Base-by-base conservation (phyloP, 345 rosid species). In the Dimocarpus longan region DNA sequence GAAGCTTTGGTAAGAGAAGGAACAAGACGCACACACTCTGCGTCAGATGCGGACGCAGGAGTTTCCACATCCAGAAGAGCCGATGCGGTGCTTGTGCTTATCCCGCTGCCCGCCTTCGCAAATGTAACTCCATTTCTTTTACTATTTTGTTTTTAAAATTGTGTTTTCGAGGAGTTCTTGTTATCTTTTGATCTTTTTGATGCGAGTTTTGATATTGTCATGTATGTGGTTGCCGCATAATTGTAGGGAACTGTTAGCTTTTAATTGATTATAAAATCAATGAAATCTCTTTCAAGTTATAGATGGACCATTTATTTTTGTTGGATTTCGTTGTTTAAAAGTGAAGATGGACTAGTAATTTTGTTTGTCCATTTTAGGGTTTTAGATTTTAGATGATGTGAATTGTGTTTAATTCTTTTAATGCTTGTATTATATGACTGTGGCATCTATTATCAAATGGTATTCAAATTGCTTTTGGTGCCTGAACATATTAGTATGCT, bases 21-120 rank as follows among this genome's bases (percentile, higher is more conserved):
- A 92, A 92, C 88, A 92, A 92, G 89, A 92, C 94, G 68, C 93
- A 92, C 79, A 92, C 97, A 0, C 92, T 92, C 74, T 92, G 97
- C 68, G 93, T 92, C 6, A 86, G 97, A 85, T 92, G 97, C 82
- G 97, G 97, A 52, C 97, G 94, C 75, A 91, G 94, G 16, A 89
- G 93, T 84, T 92, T 90, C 84, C 97, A 92, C 80, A 87, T 92
- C 75, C 97, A 92, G 86, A 92, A 90, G 91, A 89, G 96, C 73
- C 91, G 96, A 24, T 90, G 96, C 80, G 52, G 91, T n/a, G 93
- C 94, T 59, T 92, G 96, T 79, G 94, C 87, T 71, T 92, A 77
- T 79, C 96, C 96, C 44, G 93, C 93, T 39, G 83, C 86, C 52
- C 94, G 94, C 84, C 26, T 80, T 78, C 83, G 97, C 64, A 92